Evolutionary conservation across 1,284 basidiomycete genomes (phyloP).

Genomic region (Sanguinoderma infundibulare): DNA sequence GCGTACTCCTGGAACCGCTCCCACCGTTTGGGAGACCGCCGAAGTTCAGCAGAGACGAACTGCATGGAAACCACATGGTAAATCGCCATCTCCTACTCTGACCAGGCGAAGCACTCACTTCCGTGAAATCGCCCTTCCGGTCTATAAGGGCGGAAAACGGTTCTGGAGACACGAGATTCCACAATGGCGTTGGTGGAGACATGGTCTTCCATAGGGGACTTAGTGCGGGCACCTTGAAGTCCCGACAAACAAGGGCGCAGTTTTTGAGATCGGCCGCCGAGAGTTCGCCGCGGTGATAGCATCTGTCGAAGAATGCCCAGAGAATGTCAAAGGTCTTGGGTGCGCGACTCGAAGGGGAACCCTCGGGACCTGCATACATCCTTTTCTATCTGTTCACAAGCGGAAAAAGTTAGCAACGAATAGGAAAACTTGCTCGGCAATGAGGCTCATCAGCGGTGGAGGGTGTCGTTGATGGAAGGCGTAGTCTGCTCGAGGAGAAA

Average conservation of each 20-base stretch:
- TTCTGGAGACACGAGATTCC: neutral
- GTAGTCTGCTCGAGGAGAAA: too few relatives aligned
- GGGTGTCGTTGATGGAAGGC: too few relatives aligned
- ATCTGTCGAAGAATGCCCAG: neutral
- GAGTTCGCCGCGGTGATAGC: neutral
- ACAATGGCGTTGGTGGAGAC: neutral
- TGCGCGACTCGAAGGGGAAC: neutral
- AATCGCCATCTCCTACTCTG: too few relatives aligned
- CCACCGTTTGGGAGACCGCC: neutral
- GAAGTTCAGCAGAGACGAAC: neutral
- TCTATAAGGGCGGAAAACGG: neutral
- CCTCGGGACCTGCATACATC: neutral
- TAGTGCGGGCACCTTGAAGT: neutral
- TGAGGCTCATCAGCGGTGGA: too few relatives aligned
- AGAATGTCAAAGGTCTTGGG: neutral
- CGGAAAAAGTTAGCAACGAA: neutral
- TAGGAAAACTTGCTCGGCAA: neutral
- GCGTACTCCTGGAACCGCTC: neutral
- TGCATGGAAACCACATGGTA: neutral
- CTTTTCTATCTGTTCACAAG: neutral
- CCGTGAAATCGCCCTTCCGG: too few relatives aligned
- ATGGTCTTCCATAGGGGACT: conserved; percentile 1
- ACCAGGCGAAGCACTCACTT: neutral
- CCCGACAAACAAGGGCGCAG: neutral
- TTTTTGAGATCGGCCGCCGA: neutral